Conservation (phyloP, 805 yeast genomes). For the Schwanniomyces yamadae region DNA sequence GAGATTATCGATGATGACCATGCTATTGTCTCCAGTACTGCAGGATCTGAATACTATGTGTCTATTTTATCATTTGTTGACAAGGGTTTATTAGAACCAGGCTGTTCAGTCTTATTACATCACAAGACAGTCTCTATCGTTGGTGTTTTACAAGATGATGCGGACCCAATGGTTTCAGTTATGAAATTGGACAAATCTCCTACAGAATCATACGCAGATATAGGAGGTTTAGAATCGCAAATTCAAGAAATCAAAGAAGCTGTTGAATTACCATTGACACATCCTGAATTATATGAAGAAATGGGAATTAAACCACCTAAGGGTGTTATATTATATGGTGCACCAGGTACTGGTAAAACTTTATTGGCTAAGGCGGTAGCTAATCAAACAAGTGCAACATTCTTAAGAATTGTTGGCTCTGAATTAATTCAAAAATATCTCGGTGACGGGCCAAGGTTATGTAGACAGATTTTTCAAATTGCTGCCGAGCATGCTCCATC, state of each 20-base stretch:
- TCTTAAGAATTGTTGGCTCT: conserved; percentile 93
- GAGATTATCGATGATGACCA: conserved; percentile 98
- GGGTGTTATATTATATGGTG: conserved; percentile 95
- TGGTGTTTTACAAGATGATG: conserved; percentile 98
- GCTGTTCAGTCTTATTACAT: conserved; percentile 91
- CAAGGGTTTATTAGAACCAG: conserved; percentile 93
- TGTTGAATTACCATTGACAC: conserved; percentile 92
- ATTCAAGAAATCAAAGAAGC: conserved; percentile 98
- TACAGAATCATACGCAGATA: conserved; percentile 92
- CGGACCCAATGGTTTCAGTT: conserved; percentile 96
- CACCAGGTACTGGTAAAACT: conserved; percentile 98
- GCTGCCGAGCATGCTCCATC: conserved; percentile 98
- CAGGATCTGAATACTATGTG: conserved; percentile 97
- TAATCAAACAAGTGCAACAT: conserved; percentile 94
- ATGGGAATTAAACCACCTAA: conserved; percentile 99
- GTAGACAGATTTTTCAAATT: conserved; percentile 91
- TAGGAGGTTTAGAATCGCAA: conserved; percentile 94
- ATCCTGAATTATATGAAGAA: conserved; percentile 95
- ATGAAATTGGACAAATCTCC: conserved; percentile 99
- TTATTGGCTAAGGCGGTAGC: conserved; percentile 97
- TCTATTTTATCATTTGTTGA: conserved; percentile 95
- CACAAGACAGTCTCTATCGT: conserved; percentile 94
- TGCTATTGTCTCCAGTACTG: conserved; percentile 93
- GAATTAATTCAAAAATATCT: conserved; percentile 95
- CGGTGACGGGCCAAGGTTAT: conserved; percentile 96